phyloP scores from a whole-genome alignment of 352 stramenopile genomes.

The Pythium grandisporangium region DNA sequence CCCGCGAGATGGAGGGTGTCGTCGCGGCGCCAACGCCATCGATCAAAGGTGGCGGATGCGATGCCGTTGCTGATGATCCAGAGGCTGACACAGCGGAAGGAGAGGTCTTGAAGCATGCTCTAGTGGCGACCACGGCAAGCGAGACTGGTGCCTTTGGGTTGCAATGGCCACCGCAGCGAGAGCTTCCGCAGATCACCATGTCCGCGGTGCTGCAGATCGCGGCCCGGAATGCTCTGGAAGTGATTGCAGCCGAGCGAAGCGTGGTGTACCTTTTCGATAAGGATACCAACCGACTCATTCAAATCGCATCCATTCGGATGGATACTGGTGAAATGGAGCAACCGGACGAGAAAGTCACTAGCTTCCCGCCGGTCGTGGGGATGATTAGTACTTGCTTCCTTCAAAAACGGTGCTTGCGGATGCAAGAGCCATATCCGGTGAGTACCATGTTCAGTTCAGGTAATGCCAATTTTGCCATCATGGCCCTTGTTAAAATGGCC shows the following conservation, averaged over 20 bases:
- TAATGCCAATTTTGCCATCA: too few species aligned
- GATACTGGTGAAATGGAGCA: neutral
- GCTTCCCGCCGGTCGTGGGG: conserved; percentile 42
- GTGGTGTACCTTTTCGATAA: conserved; percentile 54
- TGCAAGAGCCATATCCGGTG: conserved; percentile 31
- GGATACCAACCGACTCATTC: conserved; percentile 25
- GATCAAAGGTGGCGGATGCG: too few species aligned
- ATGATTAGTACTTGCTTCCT: conserved; percentile 51
- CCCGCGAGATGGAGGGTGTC: too few species aligned
- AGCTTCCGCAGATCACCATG: conserved; percentile 21
- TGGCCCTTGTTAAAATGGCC: too few species aligned
- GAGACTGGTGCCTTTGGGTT: conserved; percentile 4
- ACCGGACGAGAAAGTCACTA: conserved; percentile 3
- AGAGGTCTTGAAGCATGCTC: too few species aligned
- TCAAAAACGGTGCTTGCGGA: conserved; percentile 39
- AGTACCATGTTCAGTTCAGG: too few species aligned
- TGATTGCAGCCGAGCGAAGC: conserved; percentile 34
- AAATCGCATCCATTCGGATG: too few species aligned
- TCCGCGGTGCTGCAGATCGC: conserved; percentile 12
- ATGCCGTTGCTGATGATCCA: too few species aligned
- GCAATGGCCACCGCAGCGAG: conserved; percentile 13
- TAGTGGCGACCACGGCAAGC: too few species aligned
- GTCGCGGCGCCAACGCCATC: too few species aligned
- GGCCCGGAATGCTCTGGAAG: conserved; percentile 19
- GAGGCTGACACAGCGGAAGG: too few species aligned